Base-by-base conservation (phyloP, 352 stramenopile genomes). In the Phytophthora europaea region DNA sequence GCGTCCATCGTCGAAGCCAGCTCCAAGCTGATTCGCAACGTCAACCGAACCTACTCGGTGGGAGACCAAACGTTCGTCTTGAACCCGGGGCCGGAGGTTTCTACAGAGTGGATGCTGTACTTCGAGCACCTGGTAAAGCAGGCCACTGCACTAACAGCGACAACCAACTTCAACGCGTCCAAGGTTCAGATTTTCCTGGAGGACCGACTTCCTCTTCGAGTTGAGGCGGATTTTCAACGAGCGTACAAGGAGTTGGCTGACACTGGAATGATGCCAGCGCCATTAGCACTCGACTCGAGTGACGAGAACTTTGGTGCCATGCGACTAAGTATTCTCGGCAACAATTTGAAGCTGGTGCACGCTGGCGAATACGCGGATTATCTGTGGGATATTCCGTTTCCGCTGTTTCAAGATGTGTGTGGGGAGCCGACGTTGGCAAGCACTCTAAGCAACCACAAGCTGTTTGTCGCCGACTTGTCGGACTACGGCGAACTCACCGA, bases 241-340 rank as follows among this genome's bases (percentile, higher is more conserved):
- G 60, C 31, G 31, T 80, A 80, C 36, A 60, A 77, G 50, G 73
- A 72, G 18, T 72, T 80, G 45, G 63, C 57, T 7, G 9, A 47
- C 20, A 65, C 67, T 7, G 61, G 56, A 4, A 54, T 71, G 56
- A 75, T 72, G 23, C 16, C 70, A 15, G 62, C 55, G 20, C 75
- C 80, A 4, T 69, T 80, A 33, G 63, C 75, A 3, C 53, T 70
- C 2, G 64, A 81, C 63, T 79, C 67, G 20, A 85, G 72, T 38
- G 80, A 88, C 61, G 76, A 72, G 57, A 74, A 61, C 31, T 88
- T 88, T 36, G 78, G 75, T 3, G 48, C 52, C 6, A 71, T 76
- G 64, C 78, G 80, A 5, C 56, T 82, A 6, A 75, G 69, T 9
- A 75, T 82, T 54, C 71, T 81, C n/a, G 66, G 73, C 38, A 61